These are phyloP conservation scores for Elsinoe batatas DNA, from an alignment of 2,329 filamentous ascomycete species.

Conservation along the genomic window DNA sequence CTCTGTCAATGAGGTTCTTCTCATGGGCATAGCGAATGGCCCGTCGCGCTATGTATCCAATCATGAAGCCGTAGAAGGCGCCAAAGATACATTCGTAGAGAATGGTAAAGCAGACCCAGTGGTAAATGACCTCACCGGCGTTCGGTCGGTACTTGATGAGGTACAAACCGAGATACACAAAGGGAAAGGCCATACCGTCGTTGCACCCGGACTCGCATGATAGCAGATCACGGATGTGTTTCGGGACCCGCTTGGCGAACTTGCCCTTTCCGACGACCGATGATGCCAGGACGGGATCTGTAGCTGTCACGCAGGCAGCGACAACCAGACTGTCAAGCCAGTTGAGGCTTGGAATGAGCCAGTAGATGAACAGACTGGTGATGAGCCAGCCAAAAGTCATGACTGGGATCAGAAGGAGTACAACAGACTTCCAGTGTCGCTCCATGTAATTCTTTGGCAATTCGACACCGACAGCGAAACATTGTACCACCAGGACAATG, in stretches of 20 bases:
- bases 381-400: slow-evolving; percentile 96
- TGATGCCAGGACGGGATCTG: slow-evolving; percentile 90
- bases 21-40: slow-evolving; percentile 82
- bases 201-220: slow-evolving; percentile 98
- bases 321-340: slow-evolving; percentile 86
- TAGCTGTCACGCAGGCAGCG: slow-evolving; percentile 91
- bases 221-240: slow-evolving; percentile 88
- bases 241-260: slow-evolving; percentile 93
- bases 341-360: slow-evolving; percentile 62
- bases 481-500: slow-evolving; percentile 83
- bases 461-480: slow-evolving; percentile 85
- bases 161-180: slow-evolving; percentile 87
- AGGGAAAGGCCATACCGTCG: slow-evolving; percentile 98
- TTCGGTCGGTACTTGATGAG: slow-evolving; percentile 70
- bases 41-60: slow-evolving; percentile 85
- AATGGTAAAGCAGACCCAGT: slow-evolving; percentile 85
- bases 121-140: slow-evolving; percentile 58
- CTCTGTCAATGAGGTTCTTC: slow-evolving; percentile 78
- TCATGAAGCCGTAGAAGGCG: slow-evolving; percentile 71
- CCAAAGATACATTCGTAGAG: slow-evolving; percentile 95
- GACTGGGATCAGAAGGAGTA: slow-evolving; percentile 79
- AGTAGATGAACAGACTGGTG: slow-evolving; percentile 91
- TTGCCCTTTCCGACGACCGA: slow-evolving; percentile 98
- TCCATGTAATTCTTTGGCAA: slow-evolving; percentile 95
- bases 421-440: slow-evolving; percentile 87